Percentiles rank a stretch among this genome's conserved stretches.
Evolutionary conservation across 75 land plant species (phyloP).

Genomic region (Adiantum capillusveneris): DNA sequence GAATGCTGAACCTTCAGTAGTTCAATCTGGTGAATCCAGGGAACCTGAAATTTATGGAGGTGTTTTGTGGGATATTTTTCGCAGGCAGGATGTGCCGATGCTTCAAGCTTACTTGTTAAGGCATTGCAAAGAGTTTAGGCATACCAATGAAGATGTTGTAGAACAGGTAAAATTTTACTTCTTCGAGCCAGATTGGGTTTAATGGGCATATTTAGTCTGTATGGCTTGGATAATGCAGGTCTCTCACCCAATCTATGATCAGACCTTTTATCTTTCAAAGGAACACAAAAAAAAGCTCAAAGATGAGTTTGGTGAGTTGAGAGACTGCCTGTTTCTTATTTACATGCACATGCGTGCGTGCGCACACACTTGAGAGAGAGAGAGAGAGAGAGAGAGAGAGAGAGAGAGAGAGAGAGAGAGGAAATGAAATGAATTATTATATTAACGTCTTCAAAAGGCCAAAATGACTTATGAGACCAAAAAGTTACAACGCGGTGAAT

Average conservation of each 20-base stretch:
- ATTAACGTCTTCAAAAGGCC: too few relatives aligned
- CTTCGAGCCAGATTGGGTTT: too few relatives aligned
- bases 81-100: slow-evolving; percentile 58
- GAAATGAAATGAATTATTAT: too few relatives aligned
- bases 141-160: slow-evolving; percentile 5
- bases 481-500: too few relatives aligned
- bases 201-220: too few relatives aligned
- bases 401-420: too few relatives aligned
- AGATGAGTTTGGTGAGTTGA: slow-evolving; percentile 38
- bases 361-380: too few relatives aligned
- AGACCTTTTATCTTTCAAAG: slow-evolving; percentile 31
- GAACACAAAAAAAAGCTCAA: slow-evolving; percentile 46
- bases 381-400: too few relatives aligned
- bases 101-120: slow-evolving; percentile 36
- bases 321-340: too few relatives aligned
- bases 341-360: too few relatives aligned
- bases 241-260: slow-evolving; percentile 45
- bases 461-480: too few relatives aligned
- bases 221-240: slow-evolving; percentile 16
- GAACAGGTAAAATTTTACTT: slow-evolving; percentile 25
- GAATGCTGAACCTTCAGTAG: background rate
- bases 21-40: slow-evolving; percentile 1
- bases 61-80: slow-evolving; percentile 64
- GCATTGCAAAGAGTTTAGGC: slow-evolving; percentile 36
- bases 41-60: slow-evolving; percentile 19